Percentiles rank a stretch among this genome's conserved stretches.
phyloP scores from a whole-genome alignment of 75 land plant species.

The Picea glauca region DNA sequence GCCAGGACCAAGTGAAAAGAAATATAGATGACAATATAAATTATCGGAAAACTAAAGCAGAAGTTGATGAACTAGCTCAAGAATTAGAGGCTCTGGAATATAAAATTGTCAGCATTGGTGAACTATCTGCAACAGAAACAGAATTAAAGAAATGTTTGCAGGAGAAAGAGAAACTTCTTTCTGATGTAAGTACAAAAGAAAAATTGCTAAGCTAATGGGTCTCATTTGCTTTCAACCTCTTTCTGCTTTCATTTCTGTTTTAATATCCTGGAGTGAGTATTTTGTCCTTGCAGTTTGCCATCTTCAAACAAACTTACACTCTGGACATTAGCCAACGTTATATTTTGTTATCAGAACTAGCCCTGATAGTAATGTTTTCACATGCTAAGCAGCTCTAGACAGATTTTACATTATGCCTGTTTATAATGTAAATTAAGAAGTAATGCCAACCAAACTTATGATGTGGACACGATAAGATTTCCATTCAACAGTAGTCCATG shows the following conservation, averaged over 20 bases:
- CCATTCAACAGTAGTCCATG: background rate
- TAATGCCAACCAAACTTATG: background rate
- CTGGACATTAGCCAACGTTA: background rate
- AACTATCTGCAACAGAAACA: slow-evolving; percentile 51
- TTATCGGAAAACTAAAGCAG: slow-evolving; percentile 65
- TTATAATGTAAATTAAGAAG: no score
- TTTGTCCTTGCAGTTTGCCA: background rate
- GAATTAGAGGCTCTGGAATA: slow-evolving; percentile 76
- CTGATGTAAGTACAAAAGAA: slow-evolving; percentile 51
- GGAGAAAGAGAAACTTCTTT: slow-evolving; percentile 73
- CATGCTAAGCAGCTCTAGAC: no score
- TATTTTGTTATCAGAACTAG: background rate
- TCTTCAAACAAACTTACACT: background rate
- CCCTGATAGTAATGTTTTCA: no score
- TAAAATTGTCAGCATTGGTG: slow-evolving; percentile 56
- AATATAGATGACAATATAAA: slow-evolving; percentile 90
- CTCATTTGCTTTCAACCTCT: background rate
- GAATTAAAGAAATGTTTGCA: slow-evolving; percentile 51
- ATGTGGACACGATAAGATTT: background rate
- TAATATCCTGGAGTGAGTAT: background rate
- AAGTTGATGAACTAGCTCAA: slow-evolving; percentile 58
- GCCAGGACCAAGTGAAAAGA: slow-evolving; percentile 70
- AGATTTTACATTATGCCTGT: no score
- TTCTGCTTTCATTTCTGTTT: background rate
- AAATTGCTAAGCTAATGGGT: background rate